Percentiles rank a stretch among this genome's conserved stretches.
These are phyloP conservation scores for Aquanectria penicillioides DNA, from an alignment of 2,329 filamentous ascomycete species.

Conservation along the genomic window DNA sequence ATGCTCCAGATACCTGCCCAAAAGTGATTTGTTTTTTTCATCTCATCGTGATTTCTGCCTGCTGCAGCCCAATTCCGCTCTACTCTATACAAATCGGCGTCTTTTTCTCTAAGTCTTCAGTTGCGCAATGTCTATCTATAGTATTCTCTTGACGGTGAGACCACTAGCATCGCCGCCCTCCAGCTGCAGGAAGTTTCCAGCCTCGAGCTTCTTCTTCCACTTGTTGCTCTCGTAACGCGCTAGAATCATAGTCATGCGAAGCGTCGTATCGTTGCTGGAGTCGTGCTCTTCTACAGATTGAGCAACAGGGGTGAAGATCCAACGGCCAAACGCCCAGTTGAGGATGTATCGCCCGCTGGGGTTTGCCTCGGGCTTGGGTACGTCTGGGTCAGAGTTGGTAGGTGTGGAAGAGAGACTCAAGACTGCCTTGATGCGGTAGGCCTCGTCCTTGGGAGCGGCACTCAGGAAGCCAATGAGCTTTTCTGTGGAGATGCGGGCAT, in stretches of 20 bases:
- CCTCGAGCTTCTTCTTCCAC: slow-evolving; percentile 79
- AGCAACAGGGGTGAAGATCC: slow-evolving; percentile 80
- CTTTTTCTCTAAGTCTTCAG: slow-evolving; percentile 11
- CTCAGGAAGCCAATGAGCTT: slow-evolving; percentile 75
- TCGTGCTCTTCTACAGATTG: slow-evolving; percentile 59
- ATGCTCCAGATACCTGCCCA: slow-evolving; percentile 28
- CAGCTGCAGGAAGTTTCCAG: slow-evolving; percentile 62
- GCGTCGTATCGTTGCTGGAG: slow-evolving; percentile 62
- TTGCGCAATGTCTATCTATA: slow-evolving; percentile 44
- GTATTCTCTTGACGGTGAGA: slow-evolving; percentile 62
- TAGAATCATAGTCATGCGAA: slow-evolving; percentile 81
- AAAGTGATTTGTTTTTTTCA: slow-evolving; percentile 22
- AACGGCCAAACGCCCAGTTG: slow-evolving; percentile 97
- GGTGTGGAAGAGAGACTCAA: slow-evolving; percentile 59
- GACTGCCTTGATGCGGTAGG: slow-evolving; percentile 91
- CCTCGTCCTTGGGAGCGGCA: slow-evolving; percentile 86
- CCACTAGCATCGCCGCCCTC: slow-evolving; percentile 57
- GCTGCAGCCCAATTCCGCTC: slow-evolving; percentile 9
- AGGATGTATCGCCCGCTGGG: slow-evolving; percentile 77
- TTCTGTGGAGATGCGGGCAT: slow-evolving; percentile 61
- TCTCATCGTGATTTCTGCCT: slow-evolving; percentile 29
- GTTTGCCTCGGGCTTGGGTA: slow-evolving; percentile 45
- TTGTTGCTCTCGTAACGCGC: slow-evolving; percentile 78
- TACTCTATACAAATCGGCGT: slow-evolving; percentile 20
- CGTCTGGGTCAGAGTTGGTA: slow-evolving; percentile 61